A percentile compares a stretch with the other conserved stretches of the same genome.
Evolutionary conservation across 2,329 filamentous ascomycete species (phyloP).

Genomic region (Beauveria pseudobassiana): DNA sequence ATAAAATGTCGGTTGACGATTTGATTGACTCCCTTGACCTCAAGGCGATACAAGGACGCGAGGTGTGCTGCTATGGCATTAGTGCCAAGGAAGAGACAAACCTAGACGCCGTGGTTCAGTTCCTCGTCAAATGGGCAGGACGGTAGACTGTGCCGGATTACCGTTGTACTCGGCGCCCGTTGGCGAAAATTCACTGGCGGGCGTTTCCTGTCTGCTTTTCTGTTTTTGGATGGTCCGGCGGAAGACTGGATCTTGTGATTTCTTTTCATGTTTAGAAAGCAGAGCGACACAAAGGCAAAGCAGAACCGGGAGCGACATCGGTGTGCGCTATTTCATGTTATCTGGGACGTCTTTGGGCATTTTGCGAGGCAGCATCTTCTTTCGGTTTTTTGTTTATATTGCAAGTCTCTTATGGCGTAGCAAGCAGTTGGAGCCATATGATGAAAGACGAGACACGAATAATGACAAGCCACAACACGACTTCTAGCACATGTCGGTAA

Average conservation of each 20-base stretch:
- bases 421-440: constrained; percentile 6
- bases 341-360: constrained; percentile 9
- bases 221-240: constrained; percentile 7
- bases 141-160: constrained; percentile 35
- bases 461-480: constrained; percentile 8
- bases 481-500: neutral
- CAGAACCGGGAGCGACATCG: constrained; percentile 12
- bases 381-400: constrained; percentile 3
- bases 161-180: constrained; percentile 4
- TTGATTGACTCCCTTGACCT: constrained; percentile 89
- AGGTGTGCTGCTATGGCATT: constrained; percentile 98
- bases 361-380: neutral
- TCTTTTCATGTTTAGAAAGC: constrained; percentile 10
- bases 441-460: constrained; percentile 12
- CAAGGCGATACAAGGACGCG: constrained; percentile 79
- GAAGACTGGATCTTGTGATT: neutral
- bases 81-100: constrained; percentile 99
- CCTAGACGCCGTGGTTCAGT: constrained; percentile 91
- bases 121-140: constrained; percentile 84
- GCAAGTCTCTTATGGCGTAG: constrained; percentile 7
- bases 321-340: constrained; percentile 12
- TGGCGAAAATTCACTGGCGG: neutral
- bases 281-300: constrained; percentile 11
- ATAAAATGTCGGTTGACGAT: constrained; percentile 88
- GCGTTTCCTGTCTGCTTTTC: constrained; percentile 1